These are phyloP conservation scores for Jamesozyma piceae DNA, from an alignment of 805 yeast genomes.

Conservation along the genomic window DNA sequence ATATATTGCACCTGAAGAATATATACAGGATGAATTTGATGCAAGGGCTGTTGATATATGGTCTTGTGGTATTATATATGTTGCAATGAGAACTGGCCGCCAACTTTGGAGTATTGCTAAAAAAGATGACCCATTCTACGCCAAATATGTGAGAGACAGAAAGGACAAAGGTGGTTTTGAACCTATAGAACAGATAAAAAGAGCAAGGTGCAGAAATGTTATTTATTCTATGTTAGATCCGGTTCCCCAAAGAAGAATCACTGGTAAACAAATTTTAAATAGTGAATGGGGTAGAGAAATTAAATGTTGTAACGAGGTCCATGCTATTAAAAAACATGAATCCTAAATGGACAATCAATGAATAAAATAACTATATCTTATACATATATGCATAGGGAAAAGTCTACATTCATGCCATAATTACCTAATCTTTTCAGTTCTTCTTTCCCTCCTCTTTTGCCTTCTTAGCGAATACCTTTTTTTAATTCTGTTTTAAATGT, in stretches of 20 bases:
- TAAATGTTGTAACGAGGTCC: slow-evolving; percentile 43
- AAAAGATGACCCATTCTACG: slow-evolving; percentile 70
- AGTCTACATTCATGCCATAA: not conserved
- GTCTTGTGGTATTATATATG: slow-evolving; percentile 88
- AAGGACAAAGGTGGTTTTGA: slow-evolving; percentile 80
- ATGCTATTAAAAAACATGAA: not conserved
- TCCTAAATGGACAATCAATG: not conserved
- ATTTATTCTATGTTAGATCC: slow-evolving; percentile 92
- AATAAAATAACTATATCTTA: too few relatives aligned
- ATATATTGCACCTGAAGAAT: slow-evolving; percentile 87
- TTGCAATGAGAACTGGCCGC: slow-evolving; percentile 92
- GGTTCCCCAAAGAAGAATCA: slow-evolving; percentile 75
- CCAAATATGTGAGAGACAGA: slow-evolving; percentile 64
- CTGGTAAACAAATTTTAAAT: slow-evolving; percentile 76
- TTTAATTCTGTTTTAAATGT: not conserved
- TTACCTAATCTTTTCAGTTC: too few relatives aligned
- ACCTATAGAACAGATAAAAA: slow-evolving; percentile 76
- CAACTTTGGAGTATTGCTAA: slow-evolving; percentile 86
- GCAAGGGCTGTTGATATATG: slow-evolving; percentile 78
- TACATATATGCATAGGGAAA: not conserved
- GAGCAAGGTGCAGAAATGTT: slow-evolving; percentile 87
- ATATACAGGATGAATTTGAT: slow-evolving; percentile 55
- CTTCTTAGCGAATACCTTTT: too few relatives aligned
- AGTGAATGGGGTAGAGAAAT: slow-evolving; percentile 96
- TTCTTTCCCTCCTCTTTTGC: too few relatives aligned